Evolutionary conservation across 768 basidiomycete species (phyloP), one percentile per base, ranked within the genome.

Genomic region (Rhizopogon salebrosus): DNA sequence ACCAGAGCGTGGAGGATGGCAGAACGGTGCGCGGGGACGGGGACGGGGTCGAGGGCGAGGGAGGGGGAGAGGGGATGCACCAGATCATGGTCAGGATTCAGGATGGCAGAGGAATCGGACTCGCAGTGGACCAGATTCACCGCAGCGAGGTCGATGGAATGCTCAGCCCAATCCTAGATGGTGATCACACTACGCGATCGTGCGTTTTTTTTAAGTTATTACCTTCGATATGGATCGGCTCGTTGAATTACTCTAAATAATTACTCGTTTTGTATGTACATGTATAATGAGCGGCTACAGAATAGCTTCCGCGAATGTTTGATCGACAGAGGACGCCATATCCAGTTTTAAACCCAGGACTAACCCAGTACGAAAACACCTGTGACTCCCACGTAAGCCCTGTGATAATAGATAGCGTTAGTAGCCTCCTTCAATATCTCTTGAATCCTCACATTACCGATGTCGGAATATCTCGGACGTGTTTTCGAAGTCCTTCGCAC

Each of bases 91-190:
- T 34, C 68, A 77, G 16, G 85, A 87, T 59, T 74, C 80, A 29
- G 81, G 82, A 1, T 85, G 83, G 83, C 77, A 78, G 41, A 74
- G 80, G 40, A 68, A 69, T 52, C 66, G 70, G n/a, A 57, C 51
- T 10, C 60, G 65, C 13, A 50, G 58, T 7, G 56, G 58, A n/a
- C 49, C 65, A 4, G 51, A 31, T 27, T 51, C 24, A 26, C 31
- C 35, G 16, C 46, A 29, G 18, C 49, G 52, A 31, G 26, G 52
- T 6, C 52, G 49, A 29, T 53, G 52, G 52, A 49, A 53, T 7
- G 52, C 20, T 26, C 52, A n/a, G 7, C 49, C 52, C 13, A 49
- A 46, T 34, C 45, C 45, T 34, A 46, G 45, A 13, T 46, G 45
- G 45, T 46, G 31, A 46, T 46, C 16, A 4, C 14, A 31, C 22